Conservation (phyloP, 2,329 filamentous ascomycete species). For the Aspergillus aculeatus region DNA sequence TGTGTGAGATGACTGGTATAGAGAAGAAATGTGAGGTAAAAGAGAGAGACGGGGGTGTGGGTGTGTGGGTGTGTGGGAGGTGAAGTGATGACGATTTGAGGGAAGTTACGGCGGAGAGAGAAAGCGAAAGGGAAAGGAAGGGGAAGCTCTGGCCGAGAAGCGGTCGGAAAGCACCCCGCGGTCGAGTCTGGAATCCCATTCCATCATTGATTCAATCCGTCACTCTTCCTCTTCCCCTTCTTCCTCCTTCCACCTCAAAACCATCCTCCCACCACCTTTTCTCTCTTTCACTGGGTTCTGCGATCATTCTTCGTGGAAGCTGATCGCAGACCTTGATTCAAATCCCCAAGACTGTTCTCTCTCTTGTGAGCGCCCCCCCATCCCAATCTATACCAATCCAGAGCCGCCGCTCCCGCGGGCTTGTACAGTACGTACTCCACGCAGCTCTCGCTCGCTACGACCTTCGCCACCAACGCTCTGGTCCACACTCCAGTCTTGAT, state of each 20-base stretch:
- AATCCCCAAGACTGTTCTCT: neutral
- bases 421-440: neutral
- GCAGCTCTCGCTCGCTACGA: conserved; percentile 1
- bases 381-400: neutral
- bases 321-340: neutral
- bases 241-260: neutral
- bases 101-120: neutral
- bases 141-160: conserved; percentile 16
- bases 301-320: neutral
- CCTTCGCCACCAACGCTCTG: neutral
- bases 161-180: conserved; percentile 15
- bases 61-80: neutral
- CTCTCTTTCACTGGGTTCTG: neutral
- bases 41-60: neutral
- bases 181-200: neutral
- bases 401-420: neutral
- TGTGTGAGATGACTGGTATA: conserved; percentile 5
- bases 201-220: neutral
- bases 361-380: neutral
- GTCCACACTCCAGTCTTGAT: neutral
- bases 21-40: neutral
- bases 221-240: neutral
- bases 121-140: conserved; percentile 3
- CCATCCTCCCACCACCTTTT: neutral
- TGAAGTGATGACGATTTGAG: neutral